These are phyloP conservation scores for Lactifluus volemus DNA, from an alignment of 768 basidiomycete genomes.

Conservation along the genomic window DNA sequence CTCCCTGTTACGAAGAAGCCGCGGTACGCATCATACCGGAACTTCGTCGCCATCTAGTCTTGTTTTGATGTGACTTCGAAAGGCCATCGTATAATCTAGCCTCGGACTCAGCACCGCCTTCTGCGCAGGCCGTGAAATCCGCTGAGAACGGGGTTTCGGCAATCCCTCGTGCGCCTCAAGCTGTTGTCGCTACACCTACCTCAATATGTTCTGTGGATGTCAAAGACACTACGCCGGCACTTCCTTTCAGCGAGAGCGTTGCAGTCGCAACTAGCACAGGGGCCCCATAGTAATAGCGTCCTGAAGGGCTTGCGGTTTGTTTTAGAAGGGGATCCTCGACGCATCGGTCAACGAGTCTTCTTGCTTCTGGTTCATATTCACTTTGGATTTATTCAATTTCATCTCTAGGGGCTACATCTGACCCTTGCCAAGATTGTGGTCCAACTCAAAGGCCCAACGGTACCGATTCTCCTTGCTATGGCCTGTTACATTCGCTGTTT, in stretches of 20 bases:
- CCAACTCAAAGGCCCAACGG: slow-evolving; percentile 11
- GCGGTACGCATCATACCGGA: slow-evolving; percentile 15
- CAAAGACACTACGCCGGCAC: slow-evolving; percentile 38
- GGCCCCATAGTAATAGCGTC: slow-evolving; percentile 21
- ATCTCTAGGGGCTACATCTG: slow-evolving; percentile 18
- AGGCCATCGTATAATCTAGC: slow-evolving; percentile 16
- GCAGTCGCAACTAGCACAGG: slow-evolving; percentile 41
- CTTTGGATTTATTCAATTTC: slow-evolving; percentile 21
- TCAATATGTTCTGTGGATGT: slow-evolving; percentile 29
- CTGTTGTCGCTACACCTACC: slow-evolving; percentile 26
- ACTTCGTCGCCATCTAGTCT: slow-evolving; percentile 5
- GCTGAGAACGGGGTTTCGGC: slow-evolving; percentile 11
- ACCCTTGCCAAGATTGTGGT: slow-evolving; percentile 19
- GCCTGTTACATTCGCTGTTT: slow-evolving; percentile 12
- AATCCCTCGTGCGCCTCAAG: slow-evolving; percentile 30
- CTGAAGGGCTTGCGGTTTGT: neutral
- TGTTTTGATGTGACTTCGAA: slow-evolving; percentile 11
- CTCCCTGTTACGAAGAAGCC: slow-evolving; percentile 19
- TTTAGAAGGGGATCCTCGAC: slow-evolving; percentile 7
- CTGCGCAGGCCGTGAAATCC: slow-evolving; percentile 4
- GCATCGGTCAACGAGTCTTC: slow-evolving; percentile 12
- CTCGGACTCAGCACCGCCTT: slow-evolving; percentile 4
- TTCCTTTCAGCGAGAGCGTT: slow-evolving; percentile 54
- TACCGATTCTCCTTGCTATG: slow-evolving; percentile 14
- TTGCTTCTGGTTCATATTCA: slow-evolving; percentile 16